Percentiles rank a stretch among this genome's conserved stretches.
phyloP scores from a whole-genome alignment of 2,329 filamentous ascomycete species.

The Claviceps sp. region DNA sequence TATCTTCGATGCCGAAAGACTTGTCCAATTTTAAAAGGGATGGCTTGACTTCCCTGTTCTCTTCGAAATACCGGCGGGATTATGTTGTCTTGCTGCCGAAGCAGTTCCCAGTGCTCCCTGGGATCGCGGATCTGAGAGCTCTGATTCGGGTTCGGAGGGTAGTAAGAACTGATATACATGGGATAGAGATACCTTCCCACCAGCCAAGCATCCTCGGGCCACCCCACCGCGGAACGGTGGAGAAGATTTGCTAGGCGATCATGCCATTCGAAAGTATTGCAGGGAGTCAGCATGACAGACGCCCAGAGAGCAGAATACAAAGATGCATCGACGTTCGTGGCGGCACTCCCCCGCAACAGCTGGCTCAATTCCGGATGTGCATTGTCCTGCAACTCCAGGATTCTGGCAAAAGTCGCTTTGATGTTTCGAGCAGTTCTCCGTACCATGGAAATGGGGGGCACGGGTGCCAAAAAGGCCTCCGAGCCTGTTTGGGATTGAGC shows the following conservation, averaged over 20 bases:
- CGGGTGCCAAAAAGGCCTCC: slow-evolving; percentile 47
- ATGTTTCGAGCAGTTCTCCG: slow-evolving; percentile 68
- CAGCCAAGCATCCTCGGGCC: slow-evolving; percentile 55
- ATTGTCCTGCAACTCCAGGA: slow-evolving; percentile 15
- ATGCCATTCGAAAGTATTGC: slow-evolving; percentile 37
- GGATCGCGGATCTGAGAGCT: slow-evolving; percentile 10
- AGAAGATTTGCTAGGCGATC: slow-evolving; percentile 50
- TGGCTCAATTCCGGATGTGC: slow-evolving; percentile 16
- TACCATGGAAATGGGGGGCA: slow-evolving; percentile 53
- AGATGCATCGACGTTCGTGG: slow-evolving; percentile 38
- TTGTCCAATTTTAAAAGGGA: slow-evolving; percentile 58
- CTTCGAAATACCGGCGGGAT: slow-evolving; percentile 22
- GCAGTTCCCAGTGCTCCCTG: slow-evolving; percentile 17
- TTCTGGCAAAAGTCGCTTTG: slow-evolving; percentile 44
- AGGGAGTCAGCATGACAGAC: slow-evolving; percentile 39
- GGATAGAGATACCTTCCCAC: slow-evolving; percentile 53
- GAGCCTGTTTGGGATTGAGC: slow-evolving; percentile 28
- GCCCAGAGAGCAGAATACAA: slow-evolving; percentile 67
- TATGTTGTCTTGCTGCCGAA: slow-evolving; percentile 31
- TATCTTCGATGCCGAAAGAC: slow-evolving; percentile 76
- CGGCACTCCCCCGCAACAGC: slow-evolving; percentile 22
- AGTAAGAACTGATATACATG: slow-evolving; percentile 36
- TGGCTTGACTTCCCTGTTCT: slow-evolving; percentile 12
- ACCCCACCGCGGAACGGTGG: slow-evolving; percentile 27
- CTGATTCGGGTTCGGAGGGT: slow-evolving; percentile 4